A percentile compares a stretch with the other conserved stretches of the same genome.
phyloP scores from a whole-genome alignment of 768 basidiomycete species.

The Pisolithus tinctorius region DNA sequence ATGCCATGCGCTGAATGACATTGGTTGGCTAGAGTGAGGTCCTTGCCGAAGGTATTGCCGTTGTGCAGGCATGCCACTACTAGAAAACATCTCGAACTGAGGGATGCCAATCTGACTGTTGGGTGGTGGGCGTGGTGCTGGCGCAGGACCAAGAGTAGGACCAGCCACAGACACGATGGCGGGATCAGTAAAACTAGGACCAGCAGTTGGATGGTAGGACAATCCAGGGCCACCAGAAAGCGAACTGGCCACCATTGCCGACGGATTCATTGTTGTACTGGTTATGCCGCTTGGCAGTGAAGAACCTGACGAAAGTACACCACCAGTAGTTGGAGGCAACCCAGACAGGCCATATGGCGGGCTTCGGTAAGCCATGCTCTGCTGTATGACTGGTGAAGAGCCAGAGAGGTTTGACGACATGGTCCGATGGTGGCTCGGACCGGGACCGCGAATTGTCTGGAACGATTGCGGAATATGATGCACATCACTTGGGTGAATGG shows the following conservation, averaged over 20 bases:
- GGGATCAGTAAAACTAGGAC: neutral
- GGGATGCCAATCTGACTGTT: neutral
- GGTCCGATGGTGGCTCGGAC: constrained; percentile 11
- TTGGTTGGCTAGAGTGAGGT: neutral
- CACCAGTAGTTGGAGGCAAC: neutral
- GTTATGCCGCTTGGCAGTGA: too few species aligned
- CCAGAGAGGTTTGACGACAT: constrained; percentile 8
- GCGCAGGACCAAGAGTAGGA: neutral
- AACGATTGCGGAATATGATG: neutral
- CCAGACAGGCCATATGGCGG: neutral
- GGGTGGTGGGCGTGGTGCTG: neutral
- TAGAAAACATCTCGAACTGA: neutral
- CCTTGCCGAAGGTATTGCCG: constrained; percentile 7
- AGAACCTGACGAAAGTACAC: too few species aligned
- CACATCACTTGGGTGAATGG: neutral
- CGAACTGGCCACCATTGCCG: neutral
- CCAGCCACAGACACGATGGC: neutral
- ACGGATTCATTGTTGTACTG: neutral
- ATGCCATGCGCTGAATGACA: neutral
- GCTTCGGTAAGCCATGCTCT: neutral
- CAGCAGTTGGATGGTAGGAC: neutral
- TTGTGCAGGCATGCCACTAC: constrained; percentile 4
- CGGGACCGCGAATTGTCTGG: neutral
- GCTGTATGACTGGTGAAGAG: constrained; percentile 9
- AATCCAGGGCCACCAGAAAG: neutral